A percentile compares a stretch with the other conserved stretches of the same genome.
Conservation (phyloP, 148 eudicot species). For the Agrostemma githago region DNA sequence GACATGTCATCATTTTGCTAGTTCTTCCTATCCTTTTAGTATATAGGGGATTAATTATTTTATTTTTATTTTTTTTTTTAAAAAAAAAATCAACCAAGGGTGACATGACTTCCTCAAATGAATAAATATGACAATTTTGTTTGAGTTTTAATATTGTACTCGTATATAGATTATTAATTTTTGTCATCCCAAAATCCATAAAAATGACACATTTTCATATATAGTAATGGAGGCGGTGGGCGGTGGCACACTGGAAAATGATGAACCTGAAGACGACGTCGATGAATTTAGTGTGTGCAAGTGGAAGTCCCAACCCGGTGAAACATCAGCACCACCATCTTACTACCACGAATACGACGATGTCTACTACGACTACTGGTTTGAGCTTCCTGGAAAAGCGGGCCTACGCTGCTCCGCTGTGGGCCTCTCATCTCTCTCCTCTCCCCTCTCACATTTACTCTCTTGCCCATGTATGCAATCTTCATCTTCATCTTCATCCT, state of each 20-base stretch:
- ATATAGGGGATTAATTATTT: too few relatives aligned
- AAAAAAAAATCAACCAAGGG: too few relatives aligned
- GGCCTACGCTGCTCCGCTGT: constrained; percentile 60
- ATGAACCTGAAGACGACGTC: not conserved
- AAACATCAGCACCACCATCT: not conserved
- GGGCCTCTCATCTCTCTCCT: constrained; percentile 83
- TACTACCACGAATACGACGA: constrained; percentile 2
- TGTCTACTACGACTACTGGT: constrained; percentile 5
- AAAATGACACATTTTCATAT: too few relatives aligned
- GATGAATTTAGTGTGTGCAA: not conserved
- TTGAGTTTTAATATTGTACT: too few relatives aligned
- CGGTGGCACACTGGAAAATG: not conserved
- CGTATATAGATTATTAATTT: too few relatives aligned
- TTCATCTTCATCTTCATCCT: not conserved
- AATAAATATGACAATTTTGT: too few relatives aligned
- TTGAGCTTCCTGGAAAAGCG: constrained; percentile 45
- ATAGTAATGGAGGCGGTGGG: not conserved
- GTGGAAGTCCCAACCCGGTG: not conserved
- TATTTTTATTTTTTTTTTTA: too few relatives aligned
- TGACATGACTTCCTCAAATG: too few relatives aligned
- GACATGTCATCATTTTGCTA: too few relatives aligned
- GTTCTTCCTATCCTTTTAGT: too few relatives aligned
- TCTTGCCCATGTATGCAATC: constrained; percentile 75
- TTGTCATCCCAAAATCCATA: too few relatives aligned
- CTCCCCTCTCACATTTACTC: constrained; percentile 58